Evolutionary conservation across 371 early-diverging fungal species (phyloP), one percentile per base, ranked within the genome.

Genomic region (Rhizopus microsporus): DNA sequence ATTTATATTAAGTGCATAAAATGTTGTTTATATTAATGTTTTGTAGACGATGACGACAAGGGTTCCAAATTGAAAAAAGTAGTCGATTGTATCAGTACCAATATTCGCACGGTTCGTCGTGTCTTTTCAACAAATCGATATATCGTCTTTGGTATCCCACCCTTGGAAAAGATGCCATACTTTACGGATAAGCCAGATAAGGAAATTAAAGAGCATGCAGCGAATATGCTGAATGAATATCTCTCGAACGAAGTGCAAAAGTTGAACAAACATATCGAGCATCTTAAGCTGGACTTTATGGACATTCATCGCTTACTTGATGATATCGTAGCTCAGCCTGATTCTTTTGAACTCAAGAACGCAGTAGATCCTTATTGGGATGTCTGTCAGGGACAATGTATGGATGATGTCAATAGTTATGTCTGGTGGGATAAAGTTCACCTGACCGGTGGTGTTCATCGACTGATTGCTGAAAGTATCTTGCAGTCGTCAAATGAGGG

Each of bases 401-500:
- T 44, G 5, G 74, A 75, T 47, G 56, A 63, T 7, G 43, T 70
- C 1, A 65, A 78, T 34, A 54, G 56, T 3, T 78, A 74, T 55
- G 59, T 78, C 7, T 78, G 79, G 79, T 78, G 79, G 79, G 79
- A 78, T 52, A 66, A 63, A 34, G 57, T 59, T 5, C 76, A 78
- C 57, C 49, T 75, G 59, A 74, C 79, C 57, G 79, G 79, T 49
- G 76, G 74, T 16, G 63, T 69, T 5, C 75, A 75, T 62, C 75
- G 72, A 10, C 45, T 69, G 42, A 68, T 78, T 51, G 75, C 78
- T 32, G 69, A 75, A 33, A 72, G 68, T 30, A 71, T 78, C 29
- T 54, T 74, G 23, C 49, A 61, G 47, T 68, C 70, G 23, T 23
- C 23, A 23, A 23, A 53, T 3, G 23, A 23, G 2, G 23, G 23